These are phyloP conservation scores for Acanthamoeba castellanii DNA, from an alignment of 208 protist genomes.

Conservation along the genomic window DNA sequence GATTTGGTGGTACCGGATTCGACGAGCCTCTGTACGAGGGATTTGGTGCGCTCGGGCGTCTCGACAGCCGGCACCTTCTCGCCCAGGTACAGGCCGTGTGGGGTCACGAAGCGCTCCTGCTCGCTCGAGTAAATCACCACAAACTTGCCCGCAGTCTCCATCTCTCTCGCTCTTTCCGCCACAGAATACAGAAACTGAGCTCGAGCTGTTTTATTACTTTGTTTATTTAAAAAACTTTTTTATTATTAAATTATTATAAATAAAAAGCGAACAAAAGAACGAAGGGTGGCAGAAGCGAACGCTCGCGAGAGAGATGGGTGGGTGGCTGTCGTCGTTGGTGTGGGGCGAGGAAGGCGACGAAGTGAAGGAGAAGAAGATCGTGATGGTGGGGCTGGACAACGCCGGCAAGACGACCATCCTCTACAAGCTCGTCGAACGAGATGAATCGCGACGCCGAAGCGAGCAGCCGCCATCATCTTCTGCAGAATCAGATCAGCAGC, in stretches of 20 bases:
- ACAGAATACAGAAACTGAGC: not conserved
- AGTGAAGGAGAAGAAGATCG: slow-evolving; percentile 96
- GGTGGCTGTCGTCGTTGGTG: slow-evolving; percentile 43
- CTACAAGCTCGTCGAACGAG: slow-evolving; percentile 80
- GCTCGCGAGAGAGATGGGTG: not conserved
- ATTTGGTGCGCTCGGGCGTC: slow-evolving; percentile 1
- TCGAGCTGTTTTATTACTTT: too few species aligned
- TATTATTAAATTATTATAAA: not conserved
- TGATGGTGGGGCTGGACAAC: slow-evolving; percentile 98
- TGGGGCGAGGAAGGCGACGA: slow-evolving; percentile 91
- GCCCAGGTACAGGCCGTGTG: slow-evolving; percentile 24
- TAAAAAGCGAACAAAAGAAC: not conserved
- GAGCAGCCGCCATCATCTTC: not conserved
- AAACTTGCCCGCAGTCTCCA: not conserved
- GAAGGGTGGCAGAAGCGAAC: too few species aligned
- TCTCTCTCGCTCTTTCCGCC: not conserved
- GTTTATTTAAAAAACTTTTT: not conserved
- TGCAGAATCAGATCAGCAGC: not conserved
- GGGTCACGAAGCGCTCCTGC: slow-evolving; percentile 29
- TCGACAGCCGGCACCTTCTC: slow-evolving; percentile 44
- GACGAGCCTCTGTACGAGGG: not conserved
- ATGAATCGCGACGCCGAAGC: slow-evolving; percentile 10
- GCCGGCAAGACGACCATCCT: slow-evolving; percentile 98
- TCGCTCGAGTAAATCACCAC: slow-evolving; percentile 45
- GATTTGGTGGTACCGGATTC: not conserved